These are phyloP conservation scores for Pleurotus giganteus DNA, from an alignment of 768 basidiomycete species.

Conservation along the genomic window DNA sequence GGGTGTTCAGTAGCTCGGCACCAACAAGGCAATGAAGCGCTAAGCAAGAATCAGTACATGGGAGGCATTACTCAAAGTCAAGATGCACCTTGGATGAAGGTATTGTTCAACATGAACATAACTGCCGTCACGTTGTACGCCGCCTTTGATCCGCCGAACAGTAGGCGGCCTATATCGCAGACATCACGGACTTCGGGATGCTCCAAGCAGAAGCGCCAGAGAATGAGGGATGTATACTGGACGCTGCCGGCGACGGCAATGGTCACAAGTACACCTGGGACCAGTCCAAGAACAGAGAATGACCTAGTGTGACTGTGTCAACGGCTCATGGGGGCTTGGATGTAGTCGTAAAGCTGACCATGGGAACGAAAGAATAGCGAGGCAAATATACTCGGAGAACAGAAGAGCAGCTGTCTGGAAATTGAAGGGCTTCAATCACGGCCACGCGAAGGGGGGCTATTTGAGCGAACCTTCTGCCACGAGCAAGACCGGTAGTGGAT, in stretches of 20 bases:
- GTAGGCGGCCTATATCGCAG: constrained; percentile 47
- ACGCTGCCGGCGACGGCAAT: constrained; percentile 34
- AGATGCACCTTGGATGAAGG: constrained; percentile 45
- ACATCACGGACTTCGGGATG: constrained; percentile 49
- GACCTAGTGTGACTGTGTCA: constrained; percentile 26
- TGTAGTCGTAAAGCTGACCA: constrained; percentile 20
- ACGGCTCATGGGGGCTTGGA: neutral
- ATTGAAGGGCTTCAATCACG: neutral
- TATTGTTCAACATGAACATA: constrained; percentile 55
- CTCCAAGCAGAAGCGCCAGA: constrained; percentile 47
- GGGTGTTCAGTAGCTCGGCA: constrained; percentile 42
- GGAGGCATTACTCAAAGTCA: neutral
- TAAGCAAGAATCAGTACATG: constrained; percentile 12
- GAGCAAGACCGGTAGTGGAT: constrained; percentile 34
- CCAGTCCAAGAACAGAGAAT: constrained; percentile 42
- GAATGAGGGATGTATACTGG: constrained; percentile 45
- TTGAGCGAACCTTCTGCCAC: constrained; percentile 43
- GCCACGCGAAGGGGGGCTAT: neutral
- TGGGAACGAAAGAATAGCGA: constrained; percentile 38
- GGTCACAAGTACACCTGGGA: constrained; percentile 41
- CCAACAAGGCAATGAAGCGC: constrained; percentile 46
- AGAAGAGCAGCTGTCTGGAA: constrained; percentile 38
- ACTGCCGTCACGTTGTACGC: constrained; percentile 50
- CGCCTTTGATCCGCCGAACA: constrained; percentile 44
- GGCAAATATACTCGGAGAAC: constrained; percentile 47